Conservation (phyloP, 371 early-diverging fungal genomes). For the Blakeslea trispora region DNA sequence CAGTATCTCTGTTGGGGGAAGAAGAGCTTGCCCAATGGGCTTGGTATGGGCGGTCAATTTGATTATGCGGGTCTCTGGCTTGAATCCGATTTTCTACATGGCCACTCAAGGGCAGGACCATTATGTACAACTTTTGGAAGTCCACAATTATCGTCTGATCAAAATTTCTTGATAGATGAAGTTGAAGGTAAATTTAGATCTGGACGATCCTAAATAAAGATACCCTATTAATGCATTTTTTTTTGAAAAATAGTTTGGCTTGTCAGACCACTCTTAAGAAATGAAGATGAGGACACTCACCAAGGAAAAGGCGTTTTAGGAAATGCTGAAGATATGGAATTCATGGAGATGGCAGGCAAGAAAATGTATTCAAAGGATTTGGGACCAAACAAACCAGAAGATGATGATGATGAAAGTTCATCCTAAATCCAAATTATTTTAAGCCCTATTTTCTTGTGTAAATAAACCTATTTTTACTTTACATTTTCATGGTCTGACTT, state of each 20-base stretch:
- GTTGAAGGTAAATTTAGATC: constrained; percentile 78
- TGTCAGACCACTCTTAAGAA: constrained; percentile 59
- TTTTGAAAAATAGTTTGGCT: constrained; percentile 79
- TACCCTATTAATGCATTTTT: too few species aligned
- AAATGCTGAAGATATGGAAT: constrained; percentile 72
- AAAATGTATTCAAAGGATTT: constrained; percentile 78
- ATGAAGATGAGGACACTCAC: constrained; percentile 53
- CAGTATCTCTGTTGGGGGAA: constrained; percentile 84
- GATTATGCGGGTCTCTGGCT: constrained; percentile 86
- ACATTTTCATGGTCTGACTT: not conserved
- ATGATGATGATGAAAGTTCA: constrained; percentile 4
- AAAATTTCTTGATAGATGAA: constrained; percentile 68
- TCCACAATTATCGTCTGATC: constrained; percentile 57
- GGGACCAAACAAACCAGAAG: constrained; percentile 37
- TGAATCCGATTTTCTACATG: constrained; percentile 64
- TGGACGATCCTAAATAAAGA: too few species aligned
- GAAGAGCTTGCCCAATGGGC: constrained; percentile 85
- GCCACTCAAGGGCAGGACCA: constrained; percentile 75
- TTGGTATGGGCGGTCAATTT: constrained; percentile 84
- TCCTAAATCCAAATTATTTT: not conserved
- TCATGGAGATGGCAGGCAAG: constrained; percentile 87
- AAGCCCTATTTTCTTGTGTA: not conserved
- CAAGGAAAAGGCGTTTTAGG: constrained; percentile 64
- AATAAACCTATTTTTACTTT: not conserved
- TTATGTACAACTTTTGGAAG: constrained; percentile 70